These are phyloP conservation scores for Alternaria rosae DNA, from an alignment of 2,329 filamentous ascomycete genomes.

Conservation along the genomic window DNA sequence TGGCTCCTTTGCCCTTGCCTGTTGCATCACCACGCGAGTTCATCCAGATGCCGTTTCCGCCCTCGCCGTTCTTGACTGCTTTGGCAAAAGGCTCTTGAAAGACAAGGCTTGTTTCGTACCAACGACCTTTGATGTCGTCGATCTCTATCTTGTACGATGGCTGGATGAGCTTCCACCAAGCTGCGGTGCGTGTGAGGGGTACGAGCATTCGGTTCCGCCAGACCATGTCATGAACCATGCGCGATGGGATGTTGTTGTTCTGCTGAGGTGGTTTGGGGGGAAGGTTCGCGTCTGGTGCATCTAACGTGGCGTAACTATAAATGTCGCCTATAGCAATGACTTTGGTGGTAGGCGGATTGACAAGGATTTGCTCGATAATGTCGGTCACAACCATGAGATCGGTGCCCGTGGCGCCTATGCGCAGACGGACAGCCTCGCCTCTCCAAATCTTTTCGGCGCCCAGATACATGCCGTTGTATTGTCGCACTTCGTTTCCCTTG, in stretches of 20 bases:
- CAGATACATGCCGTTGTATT: conserved; percentile 63
- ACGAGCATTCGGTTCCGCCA: conserved; percentile 57
- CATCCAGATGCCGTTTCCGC: conserved; percentile 56
- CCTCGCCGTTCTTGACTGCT: conserved; percentile 49
- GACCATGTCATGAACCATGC: conserved; percentile 61
- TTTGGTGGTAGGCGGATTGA: conserved; percentile 31
- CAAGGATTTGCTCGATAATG: conserved; percentile 51
- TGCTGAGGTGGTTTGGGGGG: conserved; percentile 48
- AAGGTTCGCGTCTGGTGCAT: conserved; percentile 35
- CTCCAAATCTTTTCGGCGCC: conserved; percentile 68
- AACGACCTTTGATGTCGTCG: conserved; percentile 64
- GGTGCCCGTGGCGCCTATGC: conserved; percentile 50
- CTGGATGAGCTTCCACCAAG: conserved; percentile 56
- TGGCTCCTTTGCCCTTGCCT: conserved; percentile 30
- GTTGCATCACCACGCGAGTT: conserved; percentile 55
- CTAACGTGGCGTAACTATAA: conserved; percentile 56
- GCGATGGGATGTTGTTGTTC: conserved; percentile 57
- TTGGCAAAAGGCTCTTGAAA: conserved; percentile 48
- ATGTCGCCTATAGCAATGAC: conserved; percentile 60
- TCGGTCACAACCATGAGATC: conserved; percentile 59
- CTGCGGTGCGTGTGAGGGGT: conserved; percentile 40
- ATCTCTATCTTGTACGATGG: conserved; percentile 48
- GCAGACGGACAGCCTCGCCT: conserved; percentile 65
- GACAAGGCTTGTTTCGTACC: conserved; percentile 65
- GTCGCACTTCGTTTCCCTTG: conserved; percentile 52